A percentile compares a stretch with the other conserved stretches of the same genome.
phyloP scores from a whole-genome alignment of 768 basidiomycete genomes.

The Lentinula guzmanii region DNA sequence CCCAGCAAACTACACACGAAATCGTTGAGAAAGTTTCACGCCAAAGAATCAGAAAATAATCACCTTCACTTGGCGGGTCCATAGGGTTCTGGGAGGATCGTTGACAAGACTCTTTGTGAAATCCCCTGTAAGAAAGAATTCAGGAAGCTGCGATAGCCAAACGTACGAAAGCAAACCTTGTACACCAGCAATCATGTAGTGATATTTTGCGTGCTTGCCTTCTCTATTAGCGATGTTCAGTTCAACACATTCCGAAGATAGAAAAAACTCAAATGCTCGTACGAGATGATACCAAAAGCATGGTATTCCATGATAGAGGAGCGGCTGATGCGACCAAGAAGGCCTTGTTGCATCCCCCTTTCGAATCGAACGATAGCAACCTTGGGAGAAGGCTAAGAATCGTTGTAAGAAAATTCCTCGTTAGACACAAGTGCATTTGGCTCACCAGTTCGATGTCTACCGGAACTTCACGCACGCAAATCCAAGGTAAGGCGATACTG shows the following conservation, averaged over 20 bases:
- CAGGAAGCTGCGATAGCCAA: not conserved
- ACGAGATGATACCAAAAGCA: conserved; percentile 77
- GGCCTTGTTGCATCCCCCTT: conserved; percentile 81
- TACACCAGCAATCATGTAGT: conserved; percentile 79
- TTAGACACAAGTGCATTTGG: not conserved
- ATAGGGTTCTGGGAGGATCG: conserved; percentile 62
- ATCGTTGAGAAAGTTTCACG: not conserved
- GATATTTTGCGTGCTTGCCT: conserved; percentile 65
- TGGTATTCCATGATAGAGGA: conserved; percentile 76
- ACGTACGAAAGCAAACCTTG: conserved; percentile 34
- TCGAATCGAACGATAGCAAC: conserved; percentile 75
- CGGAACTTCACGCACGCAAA: conserved; percentile 63
- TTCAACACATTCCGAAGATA: not conserved
- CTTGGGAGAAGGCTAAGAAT: conserved; percentile 63
- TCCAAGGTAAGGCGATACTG: conserved; percentile 71
- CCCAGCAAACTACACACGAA: conserved; percentile 54
- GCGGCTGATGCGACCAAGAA: conserved; percentile 69
- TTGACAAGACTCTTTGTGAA: conserved; percentile 70
- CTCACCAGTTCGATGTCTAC: conserved; percentile 74
- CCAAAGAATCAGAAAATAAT: not conserved
- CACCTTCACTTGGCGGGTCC: conserved; percentile 80
- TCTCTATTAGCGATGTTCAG: conserved; percentile 35
- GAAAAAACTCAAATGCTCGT: conserved; percentile 7
- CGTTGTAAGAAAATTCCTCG: not conserved
- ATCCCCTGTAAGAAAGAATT: conserved; percentile 38